A percentile compares a stretch with the other conserved stretches of the same genome.
phyloP scores from a whole-genome alignment of 768 basidiomycete genomes.

The Russula abietina region DNA sequence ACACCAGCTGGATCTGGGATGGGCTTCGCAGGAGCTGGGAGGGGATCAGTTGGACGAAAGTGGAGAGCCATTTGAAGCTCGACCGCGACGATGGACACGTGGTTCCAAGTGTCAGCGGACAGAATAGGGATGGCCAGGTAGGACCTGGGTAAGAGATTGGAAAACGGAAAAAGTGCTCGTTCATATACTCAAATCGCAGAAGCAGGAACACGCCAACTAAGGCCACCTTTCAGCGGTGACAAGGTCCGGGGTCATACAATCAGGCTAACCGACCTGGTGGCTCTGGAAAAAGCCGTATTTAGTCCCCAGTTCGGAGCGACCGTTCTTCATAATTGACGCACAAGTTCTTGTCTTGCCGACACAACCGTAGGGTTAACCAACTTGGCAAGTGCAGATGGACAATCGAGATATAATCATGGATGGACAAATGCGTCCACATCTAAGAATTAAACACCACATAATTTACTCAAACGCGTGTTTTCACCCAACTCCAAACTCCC shows the following conservation, averaged over 20 bases:
- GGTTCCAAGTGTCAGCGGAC: slow-evolving; percentile 12
- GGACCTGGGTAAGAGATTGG: slow-evolving; percentile 13
- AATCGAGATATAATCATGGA: slow-evolving; percentile 17
- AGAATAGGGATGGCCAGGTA: slow-evolving; percentile 10
- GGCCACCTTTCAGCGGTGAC: slow-evolving; percentile 13
- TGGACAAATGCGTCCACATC: slow-evolving; percentile 27
- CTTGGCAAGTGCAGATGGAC: slow-evolving; percentile 4
- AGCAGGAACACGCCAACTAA: slow-evolving; percentile 11
- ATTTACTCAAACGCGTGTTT: slow-evolving; percentile 70
- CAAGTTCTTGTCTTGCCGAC: slow-evolving; percentile 11
- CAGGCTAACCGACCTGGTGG: slow-evolving; percentile 21
- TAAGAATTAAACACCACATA: slow-evolving; percentile 41
- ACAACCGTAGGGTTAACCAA: slow-evolving; percentile 16
- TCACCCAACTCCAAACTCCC: slow-evolving; percentile 92
- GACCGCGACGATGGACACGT: slow-evolving; percentile 7
- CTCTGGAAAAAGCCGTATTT: slow-evolving; percentile 15
- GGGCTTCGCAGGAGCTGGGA: not conserved
- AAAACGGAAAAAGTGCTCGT: not conserved
- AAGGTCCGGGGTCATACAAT: slow-evolving; percentile 9
- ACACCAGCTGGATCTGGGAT: not conserved
- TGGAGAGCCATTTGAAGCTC: slow-evolving; percentile 13
- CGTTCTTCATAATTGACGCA: slow-evolving; percentile 7
- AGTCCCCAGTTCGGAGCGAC: not conserved
- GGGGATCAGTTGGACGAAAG: not conserved
- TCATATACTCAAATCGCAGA: slow-evolving; percentile 22